Evolutionary conservation across 352 stramenopile species (phyloP).

Genomic region (Aphanomyces stellatus): DNA sequence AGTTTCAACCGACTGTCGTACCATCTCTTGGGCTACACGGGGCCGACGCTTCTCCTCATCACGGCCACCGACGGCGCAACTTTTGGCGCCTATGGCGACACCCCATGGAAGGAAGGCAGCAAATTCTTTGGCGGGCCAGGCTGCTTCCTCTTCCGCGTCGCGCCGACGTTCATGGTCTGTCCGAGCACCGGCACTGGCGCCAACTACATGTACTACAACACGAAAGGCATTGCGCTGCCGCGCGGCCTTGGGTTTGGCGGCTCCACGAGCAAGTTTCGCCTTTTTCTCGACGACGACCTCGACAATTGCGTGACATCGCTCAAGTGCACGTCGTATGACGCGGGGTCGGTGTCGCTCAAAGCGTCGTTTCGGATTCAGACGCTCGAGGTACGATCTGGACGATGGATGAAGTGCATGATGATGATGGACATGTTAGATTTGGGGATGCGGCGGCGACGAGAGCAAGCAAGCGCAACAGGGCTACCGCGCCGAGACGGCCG

Average conservation of each 20-base stretch:
- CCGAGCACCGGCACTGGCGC: conserved; percentile 35
- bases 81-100: conserved; percentile 84
- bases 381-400: conserved; percentile 32
- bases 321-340: conserved; percentile 67
- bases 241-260: conserved; percentile 70
- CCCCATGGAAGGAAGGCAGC: conserved; percentile 74
- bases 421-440: conserved; percentile 29
- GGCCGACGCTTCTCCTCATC: conserved; percentile 59
- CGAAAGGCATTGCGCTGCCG: conserved; percentile 65
- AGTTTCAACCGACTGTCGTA: conserved; percentile 80
- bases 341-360: conserved; percentile 41
- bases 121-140: conserved; percentile 71
- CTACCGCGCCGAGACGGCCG: conserved; percentile 65
- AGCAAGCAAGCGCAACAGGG: conserved; percentile 40
- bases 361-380: conserved; percentile 55
- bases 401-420: not conserved
- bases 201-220: conserved; percentile 86
- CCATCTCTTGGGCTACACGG: conserved; percentile 72
- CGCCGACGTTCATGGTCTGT: conserved; percentile 55
- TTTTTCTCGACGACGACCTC: conserved; percentile 80
- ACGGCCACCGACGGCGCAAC: conserved; percentile 57
- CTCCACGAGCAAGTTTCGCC: conserved; percentile 56
- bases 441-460: conserved; percentile 63
- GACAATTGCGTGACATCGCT: conserved; percentile 75
- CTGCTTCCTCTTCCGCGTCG: conserved; percentile 71